These are phyloP conservation scores for Botrytis porri DNA, from an alignment of 2,329 filamentous ascomycete genomes.

Conservation along the genomic window DNA sequence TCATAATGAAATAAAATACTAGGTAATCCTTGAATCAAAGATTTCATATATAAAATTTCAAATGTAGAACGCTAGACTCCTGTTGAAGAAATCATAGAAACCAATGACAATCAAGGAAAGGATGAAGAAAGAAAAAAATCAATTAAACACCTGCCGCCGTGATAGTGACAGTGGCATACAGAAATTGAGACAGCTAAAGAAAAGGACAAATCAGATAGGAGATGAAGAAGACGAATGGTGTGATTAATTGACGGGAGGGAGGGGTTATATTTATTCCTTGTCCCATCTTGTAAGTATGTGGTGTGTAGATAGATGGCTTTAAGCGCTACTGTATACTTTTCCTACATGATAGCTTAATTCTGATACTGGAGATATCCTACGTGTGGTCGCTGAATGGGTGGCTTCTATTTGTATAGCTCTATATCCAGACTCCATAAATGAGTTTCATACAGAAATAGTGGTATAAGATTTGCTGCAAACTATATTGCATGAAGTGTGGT, in stretches of 20 bases:
- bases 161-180: slow-evolving; percentile 13
- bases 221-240: neutral
- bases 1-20: slow-evolving; percentile 8
- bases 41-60: neutral
- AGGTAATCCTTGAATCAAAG: neutral
- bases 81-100: neutral
- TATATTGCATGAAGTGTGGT: neutral
- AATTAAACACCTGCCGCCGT: slow-evolving; percentile 11
- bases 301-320: neutral
- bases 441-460: neutral
- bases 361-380: neutral
- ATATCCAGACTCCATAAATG: neutral
- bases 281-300: neutral
- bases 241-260: neutral
- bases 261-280: slow-evolving; percentile 3
- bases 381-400: neutral
- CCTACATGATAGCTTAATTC: neutral
- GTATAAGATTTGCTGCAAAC: neutral
- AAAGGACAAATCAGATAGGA: neutral
- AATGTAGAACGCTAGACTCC: neutral
- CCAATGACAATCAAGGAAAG: neutral
- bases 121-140: neutral
- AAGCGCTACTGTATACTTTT: neutral
- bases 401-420: neutral
- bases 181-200: neutral